Conservation (phyloP, 805 yeast genomes). For the Sugiyamaella smithiae region DNA sequence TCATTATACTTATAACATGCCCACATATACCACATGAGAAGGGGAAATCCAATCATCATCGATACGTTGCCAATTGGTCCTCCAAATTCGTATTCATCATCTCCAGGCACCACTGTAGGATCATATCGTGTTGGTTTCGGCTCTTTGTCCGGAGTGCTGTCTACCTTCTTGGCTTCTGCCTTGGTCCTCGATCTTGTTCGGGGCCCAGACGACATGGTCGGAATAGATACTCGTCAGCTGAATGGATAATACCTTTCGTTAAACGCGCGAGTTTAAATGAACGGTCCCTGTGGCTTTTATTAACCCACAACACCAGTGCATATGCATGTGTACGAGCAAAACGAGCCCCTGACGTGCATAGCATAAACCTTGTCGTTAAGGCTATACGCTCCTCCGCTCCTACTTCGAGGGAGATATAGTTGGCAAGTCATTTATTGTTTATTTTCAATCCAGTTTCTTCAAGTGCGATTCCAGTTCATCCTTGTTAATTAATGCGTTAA, state of each 20-base stretch:
- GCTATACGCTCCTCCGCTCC: no score
- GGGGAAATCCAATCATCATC: constrained; percentile 91
- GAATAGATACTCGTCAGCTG: no score
- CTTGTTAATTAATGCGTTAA: no score
- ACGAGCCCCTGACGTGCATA: constrained; percentile 1
- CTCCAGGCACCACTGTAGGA: constrained; percentile 20
- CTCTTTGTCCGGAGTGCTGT: not conserved
- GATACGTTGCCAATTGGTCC: constrained; percentile 87
- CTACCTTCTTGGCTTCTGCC: constrained; percentile 2
- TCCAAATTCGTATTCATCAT: constrained; percentile 72
- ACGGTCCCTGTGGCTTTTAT: not conserved
- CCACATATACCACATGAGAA: constrained; percentile 97
- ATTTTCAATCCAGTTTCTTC: no score
- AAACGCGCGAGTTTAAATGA: no score
- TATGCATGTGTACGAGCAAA: not conserved
- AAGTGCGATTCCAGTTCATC: no score
- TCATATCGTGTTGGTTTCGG: constrained; percentile 16
- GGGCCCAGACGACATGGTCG: constrained; percentile 4
- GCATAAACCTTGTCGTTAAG: no score
- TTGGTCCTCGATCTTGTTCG: constrained; percentile 1
- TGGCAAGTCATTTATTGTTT: no score
- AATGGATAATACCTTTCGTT: no score
- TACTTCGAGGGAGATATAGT: no score
- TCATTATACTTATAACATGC: constrained; percentile 76
- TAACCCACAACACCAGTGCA: not conserved